Evolutionary conservation across 305 asterid genomes (phyloP), one percentile per base, ranked within the genome.

Genomic region (Rubia tinctorum): DNA sequence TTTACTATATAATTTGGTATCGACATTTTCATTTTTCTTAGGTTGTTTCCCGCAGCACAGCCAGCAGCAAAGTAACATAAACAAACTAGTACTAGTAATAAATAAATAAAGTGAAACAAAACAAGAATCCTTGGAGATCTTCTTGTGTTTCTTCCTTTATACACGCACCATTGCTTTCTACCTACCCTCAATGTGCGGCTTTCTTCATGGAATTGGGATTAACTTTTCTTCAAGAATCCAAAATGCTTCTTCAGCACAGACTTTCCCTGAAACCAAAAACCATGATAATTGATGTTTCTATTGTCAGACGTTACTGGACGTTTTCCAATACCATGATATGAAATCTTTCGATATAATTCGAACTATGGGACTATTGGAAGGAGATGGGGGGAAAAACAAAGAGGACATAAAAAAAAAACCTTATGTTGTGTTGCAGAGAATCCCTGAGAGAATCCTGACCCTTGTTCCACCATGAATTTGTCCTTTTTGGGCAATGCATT

Each of bases 21-120:
- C 80, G 78, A 82, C 85, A 82, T 84, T 79, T 82, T 77, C 82
- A 82, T 77, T 53, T 42, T 53, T 78, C 77, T 79, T 71, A 80
- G 82, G 82, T 82, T 88, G 96, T 86, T 84, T 88, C 96, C 93
- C 83, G 78, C 79, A 79, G 76, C 84, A 77, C 78, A 80, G 96
- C 82, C 96, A 90, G 67, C 86, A 85, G 84, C 60, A 80, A 79
- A 64, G 66, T 75, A 73, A 69, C 76, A 67, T 75, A 72, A 83
- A 75, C 78, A 82, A 58, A 73, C 37, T 65, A 78, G 63, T n/a
- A 22, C 34, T 58, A 23, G 64, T 58, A 58, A 58, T 58, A 69
- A 55, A 69, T 73, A 77, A 79, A 80, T 66, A 62, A 62, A 62
- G 43, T 27, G 22, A 63, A 27, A 62, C 72, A 80, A 73, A 84